A percentile compares a stretch with the other conserved stretches of the same genome.
These are phyloP conservation scores for Lodderomyces parapsilosis DNA, from an alignment of 1,139 yeast species.

Conservation along the genomic window DNA sequence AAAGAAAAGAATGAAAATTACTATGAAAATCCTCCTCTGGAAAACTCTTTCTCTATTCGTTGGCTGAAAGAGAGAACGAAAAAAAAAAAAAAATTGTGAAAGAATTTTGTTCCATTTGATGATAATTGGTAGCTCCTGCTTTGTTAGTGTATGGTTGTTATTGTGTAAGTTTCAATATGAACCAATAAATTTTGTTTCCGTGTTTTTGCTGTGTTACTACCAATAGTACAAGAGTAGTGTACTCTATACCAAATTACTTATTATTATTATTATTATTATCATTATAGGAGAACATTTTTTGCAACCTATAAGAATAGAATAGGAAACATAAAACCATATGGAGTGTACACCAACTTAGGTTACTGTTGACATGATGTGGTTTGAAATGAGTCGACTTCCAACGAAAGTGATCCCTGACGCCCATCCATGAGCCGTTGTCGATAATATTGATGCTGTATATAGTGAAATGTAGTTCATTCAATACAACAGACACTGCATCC, in stretches of 20 bases:
- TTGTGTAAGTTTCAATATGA: not conserved
- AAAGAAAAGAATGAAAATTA: conserved; percentile 3
- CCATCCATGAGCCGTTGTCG: too few relatives aligned
- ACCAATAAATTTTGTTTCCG: conserved; percentile 5
- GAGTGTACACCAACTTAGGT: too few relatives aligned
- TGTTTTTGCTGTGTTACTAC: not conserved
- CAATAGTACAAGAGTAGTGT: not conserved
- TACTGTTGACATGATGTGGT: too few relatives aligned
- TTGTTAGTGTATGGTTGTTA: not conserved
- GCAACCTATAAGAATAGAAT: conserved; percentile 3
- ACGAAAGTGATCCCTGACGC: too few relatives aligned
- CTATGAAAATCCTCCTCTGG: conserved; percentile 2
- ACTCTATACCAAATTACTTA: not conserved
- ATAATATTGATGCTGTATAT: too few relatives aligned
- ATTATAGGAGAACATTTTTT: not conserved
- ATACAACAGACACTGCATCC: too few relatives aligned
- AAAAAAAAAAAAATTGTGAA: conserved; percentile 5
- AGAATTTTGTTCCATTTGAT: too few relatives aligned
- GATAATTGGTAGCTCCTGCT: not conserved
- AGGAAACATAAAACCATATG: too few relatives aligned
- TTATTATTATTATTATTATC: too few relatives aligned
- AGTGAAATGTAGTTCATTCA: too few relatives aligned
- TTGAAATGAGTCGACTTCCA: too few relatives aligned
- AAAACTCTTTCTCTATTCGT: conserved; percentile 4
- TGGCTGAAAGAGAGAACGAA: conserved; percentile 3